Base-by-base conservation (phyloP, 768 basidiomycete species). In the Candolleomyces eurysporus region DNA sequence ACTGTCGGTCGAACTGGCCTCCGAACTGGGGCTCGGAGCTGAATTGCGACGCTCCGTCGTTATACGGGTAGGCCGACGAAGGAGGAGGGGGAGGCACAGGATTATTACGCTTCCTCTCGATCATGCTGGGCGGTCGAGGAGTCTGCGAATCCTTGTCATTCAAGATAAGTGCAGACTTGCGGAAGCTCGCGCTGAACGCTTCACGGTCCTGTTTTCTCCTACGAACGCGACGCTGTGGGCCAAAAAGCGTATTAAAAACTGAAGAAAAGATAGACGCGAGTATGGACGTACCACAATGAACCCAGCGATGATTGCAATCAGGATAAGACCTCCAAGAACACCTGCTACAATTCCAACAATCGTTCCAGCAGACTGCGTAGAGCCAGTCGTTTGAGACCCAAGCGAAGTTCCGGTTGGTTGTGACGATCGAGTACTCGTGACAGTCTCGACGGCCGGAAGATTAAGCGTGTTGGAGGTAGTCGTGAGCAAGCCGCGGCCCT, bases 71-170 rank as follows among this genome's bases (percentile, higher is more conserved):
- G 6, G 60, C 60, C 4, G 11, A 14, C 21, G 42, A 48, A 21
- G 42, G 50, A 22, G 48, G 46, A 17, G 46, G n/a, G 22, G 31
- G 45, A 39, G 52, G 59, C 9, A 8, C 13, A 4, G n/a, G 19
- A n/a, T 26, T 32, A 30, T 9, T 10, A 22, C 61, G 16, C 57
- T 53, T 39, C 60, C 52, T n/a, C 36, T 63, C 62, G 7, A 65
- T 59, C 62, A 61, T 63, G 43, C 59, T 65, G 14, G 61, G 61
- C 14, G 61, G 65, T 13, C 63, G 57, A 14, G 61, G 63, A 5
- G 8, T 48, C 30, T 46, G 43, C 5, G 42, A 31, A n/a, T 57
- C 43, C 14, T 53, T 62, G 5, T 64, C 65, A 19, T 66, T 59
- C 2, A 66, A 49, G 45, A 62, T 49, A 42, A 63, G 19, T 3